Evolutionary conservation across 1,284 basidiomycete species (phyloP), one percentile per base, ranked within the genome.

Genomic region (Marasmius fiardii): DNA sequence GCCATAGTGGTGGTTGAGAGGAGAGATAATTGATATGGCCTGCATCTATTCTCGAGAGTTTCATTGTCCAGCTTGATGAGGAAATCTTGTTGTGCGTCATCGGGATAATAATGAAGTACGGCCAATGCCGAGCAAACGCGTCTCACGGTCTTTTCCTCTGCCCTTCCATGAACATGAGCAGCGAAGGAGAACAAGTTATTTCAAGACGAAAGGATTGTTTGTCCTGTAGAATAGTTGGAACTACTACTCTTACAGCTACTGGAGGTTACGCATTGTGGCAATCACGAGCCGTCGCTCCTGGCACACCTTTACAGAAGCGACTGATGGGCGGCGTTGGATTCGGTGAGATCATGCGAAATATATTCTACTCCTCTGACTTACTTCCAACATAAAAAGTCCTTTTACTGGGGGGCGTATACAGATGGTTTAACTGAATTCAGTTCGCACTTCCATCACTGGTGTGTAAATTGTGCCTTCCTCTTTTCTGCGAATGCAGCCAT

Each of bases 401-500:
- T 31, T 63, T 78, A 52, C 57, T 74, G n/a, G 66, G 67, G 37
- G 73, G 74, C 31, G 65, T 71, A 41, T 63, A 74, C n/a, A 66
- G 75, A 33, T 77, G 75, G 75, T 67, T 68, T 51, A 62, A 67
- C 55, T 74, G 51, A 45, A 21, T 3, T 16, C 11, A 26, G 18
- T 5, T 23, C 23, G 18, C 23, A 28, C 28, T 20, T 31, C 35
- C 39, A 53, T 69, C 65, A 86, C 23, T 76, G 73, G 68, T 91
- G 77, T 53, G 82, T 83, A 74, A 92, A 98, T 45, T 82, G 81
- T n/a, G 94, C 76, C 74, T 92, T 92, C 68, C 96, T 84, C 82
- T 98, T 99, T 74, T 98, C 93, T n/a, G 88, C 87, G 68, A 99
- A 98, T n/a, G 95, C 96, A 37, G 79, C 70, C 96, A 98, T 98